These are phyloP conservation scores for Pseudogymnoascus sp. DNA, from an alignment of 2,329 filamentous ascomycete genomes.

Conservation along the genomic window DNA sequence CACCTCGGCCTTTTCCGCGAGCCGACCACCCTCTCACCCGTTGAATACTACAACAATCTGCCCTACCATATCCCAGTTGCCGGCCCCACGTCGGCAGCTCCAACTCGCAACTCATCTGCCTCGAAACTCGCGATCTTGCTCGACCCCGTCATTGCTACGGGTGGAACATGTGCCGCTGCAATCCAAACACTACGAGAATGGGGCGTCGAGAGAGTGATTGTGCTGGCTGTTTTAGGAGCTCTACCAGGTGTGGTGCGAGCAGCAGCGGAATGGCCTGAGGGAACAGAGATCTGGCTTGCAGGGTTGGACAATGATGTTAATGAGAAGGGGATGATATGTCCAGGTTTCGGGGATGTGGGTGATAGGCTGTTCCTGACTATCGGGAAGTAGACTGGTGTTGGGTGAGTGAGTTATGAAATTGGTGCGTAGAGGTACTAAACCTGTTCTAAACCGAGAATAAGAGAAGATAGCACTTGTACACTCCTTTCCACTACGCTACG, in stretches of 20 bases:
- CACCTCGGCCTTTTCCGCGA: conserved; percentile 94
- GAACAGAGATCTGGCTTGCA: conserved; percentile 72
- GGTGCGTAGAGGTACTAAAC: neutral
- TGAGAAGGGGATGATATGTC: conserved; percentile 79
- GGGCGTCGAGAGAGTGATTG: conserved; percentile 75
- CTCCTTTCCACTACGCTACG: neutral
- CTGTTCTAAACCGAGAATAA: neutral
- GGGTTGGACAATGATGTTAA: conserved; percentile 69
- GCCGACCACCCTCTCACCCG: conserved; percentile 73
- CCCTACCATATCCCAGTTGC: conserved; percentile 54
- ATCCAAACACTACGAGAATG: conserved; percentile 85
- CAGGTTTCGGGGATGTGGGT: conserved; percentile 82
- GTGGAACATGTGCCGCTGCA: conserved; percentile 79
- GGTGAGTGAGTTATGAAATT: neutral
- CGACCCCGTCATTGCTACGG: conserved; percentile 90
- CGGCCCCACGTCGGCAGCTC: conserved; percentile 32
- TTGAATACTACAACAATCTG: conserved; percentile 98
- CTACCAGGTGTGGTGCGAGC: conserved; percentile 61
- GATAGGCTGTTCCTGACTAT: conserved; percentile 83
- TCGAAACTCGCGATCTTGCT: conserved; percentile 70
- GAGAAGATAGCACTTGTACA: neutral
- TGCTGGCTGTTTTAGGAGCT: conserved; percentile 68
- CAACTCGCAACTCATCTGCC: conserved; percentile 30
- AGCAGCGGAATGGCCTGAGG: conserved; percentile 69
- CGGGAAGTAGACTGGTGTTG: conserved; percentile 53